Evolutionary conservation across 805 yeast genomes (phyloP).

Genomic region (Candida khao-thaluensis): DNA sequence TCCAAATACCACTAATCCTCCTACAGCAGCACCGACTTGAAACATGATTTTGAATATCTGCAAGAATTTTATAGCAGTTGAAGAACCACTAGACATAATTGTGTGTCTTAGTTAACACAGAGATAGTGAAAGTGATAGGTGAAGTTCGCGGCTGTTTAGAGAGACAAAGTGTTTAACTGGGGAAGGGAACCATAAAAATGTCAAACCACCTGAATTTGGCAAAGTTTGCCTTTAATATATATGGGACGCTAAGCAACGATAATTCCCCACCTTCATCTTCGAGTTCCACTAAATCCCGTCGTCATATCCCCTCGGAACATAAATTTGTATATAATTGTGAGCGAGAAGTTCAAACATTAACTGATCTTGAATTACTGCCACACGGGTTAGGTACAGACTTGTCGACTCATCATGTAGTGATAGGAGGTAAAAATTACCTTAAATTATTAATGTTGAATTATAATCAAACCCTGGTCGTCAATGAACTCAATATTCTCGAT

Average conservation of each 20-base stretch:
- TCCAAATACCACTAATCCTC: slow-evolving; percentile 47
- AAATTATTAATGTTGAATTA: slow-evolving; percentile 30
- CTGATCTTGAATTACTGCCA: slow-evolving; percentile 20
- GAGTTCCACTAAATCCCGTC: slow-evolving; percentile 9
- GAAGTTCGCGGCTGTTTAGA: no score
- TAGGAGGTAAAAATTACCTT: slow-evolving; percentile 44
- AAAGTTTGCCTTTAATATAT: slow-evolving; percentile 58
- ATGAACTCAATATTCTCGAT: slow-evolving; percentile 36
- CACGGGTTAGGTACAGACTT: slow-evolving; percentile 4
- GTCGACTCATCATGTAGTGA: slow-evolving; percentile 29
- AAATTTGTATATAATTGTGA: slow-evolving; percentile 26
- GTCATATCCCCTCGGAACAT: slow-evolving; percentile 6
- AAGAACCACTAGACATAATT: not conserved
- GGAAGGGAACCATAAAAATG: not conserved
- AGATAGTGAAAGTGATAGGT: not conserved
- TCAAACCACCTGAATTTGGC: slow-evolving; percentile 32
- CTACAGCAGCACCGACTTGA: slow-evolving; percentile 44
- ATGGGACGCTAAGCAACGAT: slow-evolving; percentile 37
- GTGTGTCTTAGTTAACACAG: not conserved
- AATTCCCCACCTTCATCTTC: slow-evolving; percentile 20
- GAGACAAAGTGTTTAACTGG: no score
- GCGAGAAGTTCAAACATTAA: slow-evolving; percentile 24
- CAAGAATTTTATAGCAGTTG: not conserved
- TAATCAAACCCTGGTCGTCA: slow-evolving; percentile 31
- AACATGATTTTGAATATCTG: slow-evolving; percentile 24